These are phyloP conservation scores for Suillus americanus DNA, from an alignment of 768 basidiomycete genomes.

Conservation along the genomic window DNA sequence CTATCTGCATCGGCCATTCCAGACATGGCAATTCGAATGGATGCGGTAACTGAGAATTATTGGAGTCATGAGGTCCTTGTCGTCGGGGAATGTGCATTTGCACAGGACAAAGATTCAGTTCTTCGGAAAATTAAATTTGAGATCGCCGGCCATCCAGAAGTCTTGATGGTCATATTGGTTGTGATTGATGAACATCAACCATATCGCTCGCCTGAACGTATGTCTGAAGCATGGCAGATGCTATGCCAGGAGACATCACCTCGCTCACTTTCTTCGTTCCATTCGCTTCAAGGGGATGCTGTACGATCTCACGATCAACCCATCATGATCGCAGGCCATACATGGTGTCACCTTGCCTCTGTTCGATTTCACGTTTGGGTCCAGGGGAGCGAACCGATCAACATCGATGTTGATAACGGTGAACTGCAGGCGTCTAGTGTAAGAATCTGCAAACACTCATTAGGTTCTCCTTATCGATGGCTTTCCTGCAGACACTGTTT, in stretches of 20 bases:
- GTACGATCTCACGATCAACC: background rate
- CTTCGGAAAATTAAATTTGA: background rate
- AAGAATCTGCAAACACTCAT: background rate
- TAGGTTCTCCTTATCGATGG: background rate
- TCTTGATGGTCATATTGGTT: background rate
- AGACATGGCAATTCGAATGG: background rate
- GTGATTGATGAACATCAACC: background rate
- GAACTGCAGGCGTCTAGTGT: constrained; percentile 1
- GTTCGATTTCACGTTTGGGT: constrained; percentile 9
- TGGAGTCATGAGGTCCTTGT: background rate
- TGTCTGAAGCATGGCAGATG: background rate
- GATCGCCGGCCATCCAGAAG: background rate
- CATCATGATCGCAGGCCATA: background rate
- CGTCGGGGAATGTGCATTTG: background rate
- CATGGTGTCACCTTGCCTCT: constrained; percentile 4
- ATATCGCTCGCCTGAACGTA: background rate
- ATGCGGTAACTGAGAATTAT: fast-evolving
- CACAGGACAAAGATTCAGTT: background rate
- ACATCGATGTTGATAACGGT: background rate
- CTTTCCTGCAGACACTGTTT: background rate
- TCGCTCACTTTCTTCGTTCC: background rate
- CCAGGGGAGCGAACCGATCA: background rate
- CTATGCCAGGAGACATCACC: background rate
- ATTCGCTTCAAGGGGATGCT: background rate
- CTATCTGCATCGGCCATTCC: background rate